A percentile compares a stretch with the other conserved stretches of the same genome.
Evolutionary conservation across 352 stramenopile genomes (phyloP).

Genomic region (Globisporangium spiculum): DNA sequence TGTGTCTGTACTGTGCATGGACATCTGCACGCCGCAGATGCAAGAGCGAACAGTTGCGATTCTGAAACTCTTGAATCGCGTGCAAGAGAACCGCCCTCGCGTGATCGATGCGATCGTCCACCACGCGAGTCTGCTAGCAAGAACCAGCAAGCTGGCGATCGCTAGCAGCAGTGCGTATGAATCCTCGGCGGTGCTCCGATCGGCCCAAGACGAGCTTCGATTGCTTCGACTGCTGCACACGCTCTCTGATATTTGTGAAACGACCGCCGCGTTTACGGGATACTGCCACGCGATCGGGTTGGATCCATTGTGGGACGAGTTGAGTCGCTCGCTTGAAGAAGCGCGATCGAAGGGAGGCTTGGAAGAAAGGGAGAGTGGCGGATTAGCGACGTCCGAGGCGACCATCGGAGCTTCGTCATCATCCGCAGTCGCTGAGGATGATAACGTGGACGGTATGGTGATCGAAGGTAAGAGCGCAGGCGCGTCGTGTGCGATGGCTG

Average conservation of each 20-base stretch:
- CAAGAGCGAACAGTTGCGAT: slow-evolving; percentile 79
- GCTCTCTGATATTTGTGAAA: slow-evolving; percentile 84
- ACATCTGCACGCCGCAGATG: slow-evolving; percentile 79
- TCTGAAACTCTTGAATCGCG: slow-evolving; percentile 72
- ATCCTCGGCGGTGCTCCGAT: slow-evolving; percentile 74
- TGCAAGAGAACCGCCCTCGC: slow-evolving; percentile 52
- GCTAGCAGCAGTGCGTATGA: slow-evolving; percentile 35
- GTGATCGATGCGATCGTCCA: slow-evolving; percentile 69
- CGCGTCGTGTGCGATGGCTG: slow-evolving; percentile 88
- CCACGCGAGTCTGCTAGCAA: slow-evolving; percentile 50
- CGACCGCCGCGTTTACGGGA: slow-evolving; percentile 63
- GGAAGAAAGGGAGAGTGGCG: slow-evolving; percentile 50
- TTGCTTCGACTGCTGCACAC: slow-evolving; percentile 96
- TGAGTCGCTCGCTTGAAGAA: slow-evolving; percentile 75
- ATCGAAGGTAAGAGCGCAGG: slow-evolving; percentile 88
- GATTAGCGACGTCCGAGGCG: not conserved
- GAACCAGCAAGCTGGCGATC: slow-evolving; percentile 19
- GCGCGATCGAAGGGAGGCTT: slow-evolving; percentile 62
- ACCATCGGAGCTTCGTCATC: not conserved
- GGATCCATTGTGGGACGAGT: slow-evolving; percentile 71
- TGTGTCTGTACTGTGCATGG: slow-evolving; percentile 72
- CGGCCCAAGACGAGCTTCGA: slow-evolving; percentile 91
- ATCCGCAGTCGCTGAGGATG: slow-evolving; percentile 57
- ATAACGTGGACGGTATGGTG: slow-evolving; percentile 67
- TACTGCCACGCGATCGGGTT: slow-evolving; percentile 68